A percentile compares a stretch with the other conserved stretches of the same genome.
These are phyloP conservation scores for Colletotrichum sojae DNA, from an alignment of 2,329 filamentous ascomycete genomes.

Conservation along the genomic window DNA sequence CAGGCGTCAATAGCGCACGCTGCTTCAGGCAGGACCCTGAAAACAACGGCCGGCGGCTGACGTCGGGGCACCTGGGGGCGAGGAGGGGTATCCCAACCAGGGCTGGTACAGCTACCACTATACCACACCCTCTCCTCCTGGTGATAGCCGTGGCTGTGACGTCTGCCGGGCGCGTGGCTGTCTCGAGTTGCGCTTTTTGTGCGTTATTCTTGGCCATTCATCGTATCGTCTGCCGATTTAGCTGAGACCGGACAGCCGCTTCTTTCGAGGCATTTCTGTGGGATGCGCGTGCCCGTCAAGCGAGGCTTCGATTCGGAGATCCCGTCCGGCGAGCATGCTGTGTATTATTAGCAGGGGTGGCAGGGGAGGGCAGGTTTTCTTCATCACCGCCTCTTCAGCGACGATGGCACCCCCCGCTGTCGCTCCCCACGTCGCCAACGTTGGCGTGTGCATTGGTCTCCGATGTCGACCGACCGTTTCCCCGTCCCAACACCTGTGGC, in stretches of 20 bases:
- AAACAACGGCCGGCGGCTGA: conserved; percentile 18
- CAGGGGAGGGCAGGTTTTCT: background rate
- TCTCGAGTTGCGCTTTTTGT: conserved; percentile 36
- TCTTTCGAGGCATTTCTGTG: conserved; percentile 32
- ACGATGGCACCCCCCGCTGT: conserved; percentile 6
- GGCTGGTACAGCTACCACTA: no score
- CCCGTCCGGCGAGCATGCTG: background rate
- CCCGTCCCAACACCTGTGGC: conserved; percentile 17
- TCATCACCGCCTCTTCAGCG: conserved; percentile 35
- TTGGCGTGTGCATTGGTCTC: conserved; percentile 23
- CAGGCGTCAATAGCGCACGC: background rate
- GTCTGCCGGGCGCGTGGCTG: conserved; percentile 31
- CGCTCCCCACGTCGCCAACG: conserved; percentile 25
- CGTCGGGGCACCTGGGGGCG: conserved; percentile 19
- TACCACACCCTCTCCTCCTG: conserved; percentile 1
- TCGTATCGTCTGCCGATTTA: conserved; percentile 13
- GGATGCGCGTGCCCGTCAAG: conserved; percentile 7
- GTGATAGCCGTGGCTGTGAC: conserved; percentile 33
- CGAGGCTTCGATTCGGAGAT: background rate
- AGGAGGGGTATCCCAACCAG: conserved; percentile 31
- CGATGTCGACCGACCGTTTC: conserved; percentile 7
- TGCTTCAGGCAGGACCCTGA: conserved; percentile 35
- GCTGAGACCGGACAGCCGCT: conserved; percentile 19
- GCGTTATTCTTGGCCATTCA: conserved; percentile 34
- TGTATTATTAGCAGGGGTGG: no score